Base-by-base conservation (phyloP, 257 asterid species). In the Leptodermis oblonga region DNA sequence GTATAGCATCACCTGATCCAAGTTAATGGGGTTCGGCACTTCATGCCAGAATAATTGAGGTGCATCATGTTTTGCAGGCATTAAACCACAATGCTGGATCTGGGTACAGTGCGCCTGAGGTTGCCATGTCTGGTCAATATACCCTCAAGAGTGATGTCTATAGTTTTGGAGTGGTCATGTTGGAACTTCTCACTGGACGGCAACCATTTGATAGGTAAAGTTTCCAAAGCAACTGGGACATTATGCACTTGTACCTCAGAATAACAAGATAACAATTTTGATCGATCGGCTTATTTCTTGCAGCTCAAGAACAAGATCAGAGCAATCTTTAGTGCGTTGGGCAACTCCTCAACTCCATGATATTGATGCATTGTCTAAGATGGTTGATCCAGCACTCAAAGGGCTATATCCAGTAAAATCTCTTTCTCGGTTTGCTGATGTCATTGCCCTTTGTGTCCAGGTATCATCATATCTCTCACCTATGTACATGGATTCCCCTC, bases 281-380 rank as follows among this genome's bases (percentile, higher is more conserved):
- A 36, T 48, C 20, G 10, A 17, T 41, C 8, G 36, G 34, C 12
- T 22, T 7, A 3, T 51, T 25, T 64, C 52, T 68, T 48, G 64
- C 88, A 92, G 97, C 80, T 68, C 92, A 71, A 89, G 92, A 84
- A 65, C 89, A 39, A 87, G 97, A 79, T 61, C 86, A 4, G 99
- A 93, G 77, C 99, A 93, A 77, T 88, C 92, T 54, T 73, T 93
- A 76, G 99, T 93, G 64, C 88, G 96, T 39, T 93, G 99, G 99
- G 97, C 96, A 0, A 86, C 97, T 20, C 99, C 99, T 45, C 97
- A 90, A 81, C 95, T 93, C 82, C 99, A 93, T 56, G 97, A 93
- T 70, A 90, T 93, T 18, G 99, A 93, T 51, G 97, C 99, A 43
- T 83, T 93, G 66, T 62, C 91, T 22, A 93, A 90, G 84, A 93